Evolutionary conservation across 2,329 filamentous ascomycete species (phyloP).

Genomic region (Beauveria bassiana): DNA sequence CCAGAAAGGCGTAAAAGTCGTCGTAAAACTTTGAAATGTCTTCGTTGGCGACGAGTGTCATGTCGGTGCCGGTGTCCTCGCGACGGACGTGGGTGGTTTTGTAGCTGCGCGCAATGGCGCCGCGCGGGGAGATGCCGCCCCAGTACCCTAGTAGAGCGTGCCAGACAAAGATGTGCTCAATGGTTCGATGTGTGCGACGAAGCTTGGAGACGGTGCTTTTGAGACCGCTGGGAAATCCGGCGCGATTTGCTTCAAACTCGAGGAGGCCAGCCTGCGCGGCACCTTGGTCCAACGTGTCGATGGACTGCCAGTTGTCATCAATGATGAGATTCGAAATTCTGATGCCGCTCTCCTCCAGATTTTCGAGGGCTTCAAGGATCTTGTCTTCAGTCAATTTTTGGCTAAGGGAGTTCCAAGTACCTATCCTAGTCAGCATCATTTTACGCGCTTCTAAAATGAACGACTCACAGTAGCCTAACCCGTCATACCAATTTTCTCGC

Average conservation of each 20-base stretch:
- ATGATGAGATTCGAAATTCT: constrained; percentile 83
- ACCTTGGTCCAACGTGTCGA: constrained; percentile 41
- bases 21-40: constrained; percentile 74
- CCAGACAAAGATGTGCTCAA: constrained; percentile 87
- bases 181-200: constrained; percentile 58
- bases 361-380: constrained; percentile 66
- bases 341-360: constrained; percentile 63
- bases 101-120: constrained; percentile 69
- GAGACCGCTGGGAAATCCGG: constrained; percentile 73
- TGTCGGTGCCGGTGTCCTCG: constrained; percentile 39
- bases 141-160: constrained; percentile 86
- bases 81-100: constrained; percentile 58
- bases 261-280: constrained; percentile 58
- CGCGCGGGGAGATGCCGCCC: constrained; percentile 74
- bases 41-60: constrained; percentile 65
- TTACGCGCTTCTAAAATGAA: not conserved
- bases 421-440: constrained; percentile 27
- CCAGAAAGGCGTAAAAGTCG: constrained; percentile 84
- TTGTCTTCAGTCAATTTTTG: constrained; percentile 75
- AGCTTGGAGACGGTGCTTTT: constrained; percentile 63
- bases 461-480: constrained; percentile 74
- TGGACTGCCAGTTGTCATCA: constrained; percentile 91
- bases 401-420: constrained; percentile 90
- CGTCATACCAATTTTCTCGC: constrained; percentile 86
- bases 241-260: constrained; percentile 76